phyloP scores from a whole-genome alignment of 176 grass and related monocot species.

The bread wheat (Triticum aestivum) region DNA sequence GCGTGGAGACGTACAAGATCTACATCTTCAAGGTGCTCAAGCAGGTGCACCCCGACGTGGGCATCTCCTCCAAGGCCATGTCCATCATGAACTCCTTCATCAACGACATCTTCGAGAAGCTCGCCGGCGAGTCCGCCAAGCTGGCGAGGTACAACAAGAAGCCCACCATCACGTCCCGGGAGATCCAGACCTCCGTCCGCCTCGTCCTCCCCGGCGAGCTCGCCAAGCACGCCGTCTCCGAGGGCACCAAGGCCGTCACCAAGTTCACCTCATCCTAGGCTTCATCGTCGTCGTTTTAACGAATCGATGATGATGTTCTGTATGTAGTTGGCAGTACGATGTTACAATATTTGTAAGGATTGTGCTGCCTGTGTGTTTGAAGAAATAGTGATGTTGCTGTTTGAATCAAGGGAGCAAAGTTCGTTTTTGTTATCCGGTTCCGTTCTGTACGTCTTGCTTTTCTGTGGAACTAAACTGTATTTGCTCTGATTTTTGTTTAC shows the following conservation, averaged over 20 bases:
- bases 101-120: slow-evolving; percentile 92
- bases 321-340: too few relatives aligned
- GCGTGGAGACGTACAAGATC: slow-evolving; percentile 87
- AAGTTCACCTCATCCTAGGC: slow-evolving; percentile 13
- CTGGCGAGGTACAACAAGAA: slow-evolving; percentile 61
- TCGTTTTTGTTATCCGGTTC: too few relatives aligned
- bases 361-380: too few relatives aligned
- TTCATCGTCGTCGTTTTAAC: too few relatives aligned
- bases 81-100: slow-evolving; percentile 95
- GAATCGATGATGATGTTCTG: too few relatives aligned
- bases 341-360: too few relatives aligned
- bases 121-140: slow-evolving; percentile 29
- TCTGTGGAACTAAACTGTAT: too few relatives aligned
- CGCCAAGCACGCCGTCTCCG: slow-evolving; percentile 59
- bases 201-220: slow-evolving; percentile 66
- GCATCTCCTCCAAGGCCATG: slow-evolving; percentile 97
- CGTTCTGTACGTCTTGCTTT: too few relatives aligned
- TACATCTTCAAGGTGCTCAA: slow-evolving; percentile 98
- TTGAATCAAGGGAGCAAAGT: too few relatives aligned
- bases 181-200: slow-evolving; percentile 65
- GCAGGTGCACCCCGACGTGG: slow-evolving; percentile 88
- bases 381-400: too few relatives aligned
- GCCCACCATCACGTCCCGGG: slow-evolving; percentile 54
- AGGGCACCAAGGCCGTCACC: slow-evolving; percentile 62
- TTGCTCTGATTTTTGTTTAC: too few relatives aligned